Evolutionary conservation across 148 eudicot species (phyloP).

Genomic region (Nepenthes gracilis): DNA sequence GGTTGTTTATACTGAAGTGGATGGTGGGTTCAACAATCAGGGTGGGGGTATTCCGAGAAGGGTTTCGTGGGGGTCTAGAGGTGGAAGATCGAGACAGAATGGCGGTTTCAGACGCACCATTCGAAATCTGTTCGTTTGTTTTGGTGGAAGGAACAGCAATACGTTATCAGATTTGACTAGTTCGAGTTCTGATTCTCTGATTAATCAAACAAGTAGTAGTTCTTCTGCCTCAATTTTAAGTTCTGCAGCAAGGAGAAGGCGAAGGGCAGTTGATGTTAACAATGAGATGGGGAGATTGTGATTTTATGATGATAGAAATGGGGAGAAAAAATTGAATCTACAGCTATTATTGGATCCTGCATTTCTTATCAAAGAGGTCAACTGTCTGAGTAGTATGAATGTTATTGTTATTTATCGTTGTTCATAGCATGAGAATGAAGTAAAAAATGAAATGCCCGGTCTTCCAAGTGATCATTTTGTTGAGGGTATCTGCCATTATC

Average conservation of each 20-base stretch:
- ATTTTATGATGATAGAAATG: background rate
- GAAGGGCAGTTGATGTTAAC: conserved; percentile 17
- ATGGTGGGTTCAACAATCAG: conserved; percentile 72
- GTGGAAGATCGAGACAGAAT: conserved; percentile 41
- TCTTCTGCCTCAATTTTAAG: conserved; percentile 13
- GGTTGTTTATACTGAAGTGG: conserved; percentile 93
- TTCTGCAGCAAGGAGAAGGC: conserved; percentile 13
- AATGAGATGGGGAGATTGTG: conserved; percentile 23
- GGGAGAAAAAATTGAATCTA: too few relatives aligned
- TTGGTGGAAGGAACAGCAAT: conserved; percentile 27
- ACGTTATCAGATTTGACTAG: conserved; percentile 19
- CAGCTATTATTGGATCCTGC: too few relatives aligned
- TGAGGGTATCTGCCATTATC: too few relatives aligned
- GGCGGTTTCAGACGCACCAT: conserved; percentile 50
- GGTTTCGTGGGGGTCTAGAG: conserved; percentile 86
- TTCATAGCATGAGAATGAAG: too few relatives aligned
- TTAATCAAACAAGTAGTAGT: conserved; percentile 11
- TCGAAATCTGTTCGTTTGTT: conserved; percentile 60
- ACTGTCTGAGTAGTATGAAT: too few relatives aligned
- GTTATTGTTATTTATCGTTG: too few relatives aligned
- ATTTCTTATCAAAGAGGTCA: too few relatives aligned
- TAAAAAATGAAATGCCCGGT: too few relatives aligned
- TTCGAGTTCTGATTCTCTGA: conserved; percentile 41
- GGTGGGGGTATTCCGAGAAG: conserved; percentile 63
- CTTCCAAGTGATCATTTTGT: too few relatives aligned